Percentiles rank a stretch among this genome's conserved stretches.
These are phyloP conservation scores for Scedosporium apiospermum DNA, from an alignment of 2,329 filamentous ascomycete species.

Conservation along the genomic window DNA sequence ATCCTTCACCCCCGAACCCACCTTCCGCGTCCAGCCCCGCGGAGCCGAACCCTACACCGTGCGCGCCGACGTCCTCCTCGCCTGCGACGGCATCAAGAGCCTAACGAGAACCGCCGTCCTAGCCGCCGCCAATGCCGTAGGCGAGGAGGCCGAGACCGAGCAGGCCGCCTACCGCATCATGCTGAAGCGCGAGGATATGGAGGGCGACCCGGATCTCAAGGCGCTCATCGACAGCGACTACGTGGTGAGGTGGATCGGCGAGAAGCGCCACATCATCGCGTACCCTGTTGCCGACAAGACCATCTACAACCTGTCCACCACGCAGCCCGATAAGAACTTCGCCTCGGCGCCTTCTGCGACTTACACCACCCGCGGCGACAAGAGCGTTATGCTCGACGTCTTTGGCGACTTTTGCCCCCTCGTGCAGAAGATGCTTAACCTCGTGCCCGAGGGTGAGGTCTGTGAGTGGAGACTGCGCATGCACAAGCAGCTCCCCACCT, in stretches of 20 bases:
- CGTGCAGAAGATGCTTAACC: constrained; percentile 47
- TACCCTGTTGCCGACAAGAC: constrained; percentile 62
- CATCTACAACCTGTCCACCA: constrained; percentile 55
- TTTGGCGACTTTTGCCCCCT: constrained; percentile 52
- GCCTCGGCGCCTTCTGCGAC: constrained; percentile 46
- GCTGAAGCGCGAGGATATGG: constrained; percentile 59
- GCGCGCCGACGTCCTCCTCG: constrained; percentile 43
- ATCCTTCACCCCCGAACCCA: constrained; percentile 49
- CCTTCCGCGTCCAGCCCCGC: constrained; percentile 49
- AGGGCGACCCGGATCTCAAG: constrained; percentile 55
- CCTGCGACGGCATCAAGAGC: constrained; percentile 48
- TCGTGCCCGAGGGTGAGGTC: constrained; percentile 53
- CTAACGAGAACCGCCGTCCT: constrained; percentile 43
- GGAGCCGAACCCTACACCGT: constrained; percentile 44
- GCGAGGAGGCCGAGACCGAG: constrained; percentile 56
- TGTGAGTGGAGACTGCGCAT: constrained; percentile 56
- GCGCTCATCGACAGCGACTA: constrained; percentile 57
- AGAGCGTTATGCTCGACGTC: constrained; percentile 50
- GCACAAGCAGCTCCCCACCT: constrained; percentile 45
- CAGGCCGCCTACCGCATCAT: constrained; percentile 76
- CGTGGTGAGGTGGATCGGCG: constrained; percentile 68
- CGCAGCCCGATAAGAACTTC: constrained; percentile 53
- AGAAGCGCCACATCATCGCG: constrained; percentile 66
- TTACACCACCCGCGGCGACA: constrained; percentile 55
- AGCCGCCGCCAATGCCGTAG: constrained; percentile 35